phyloP scores from a whole-genome alignment of 2,329 filamentous ascomycete species.

The Trichoderma harzianum region DNA sequence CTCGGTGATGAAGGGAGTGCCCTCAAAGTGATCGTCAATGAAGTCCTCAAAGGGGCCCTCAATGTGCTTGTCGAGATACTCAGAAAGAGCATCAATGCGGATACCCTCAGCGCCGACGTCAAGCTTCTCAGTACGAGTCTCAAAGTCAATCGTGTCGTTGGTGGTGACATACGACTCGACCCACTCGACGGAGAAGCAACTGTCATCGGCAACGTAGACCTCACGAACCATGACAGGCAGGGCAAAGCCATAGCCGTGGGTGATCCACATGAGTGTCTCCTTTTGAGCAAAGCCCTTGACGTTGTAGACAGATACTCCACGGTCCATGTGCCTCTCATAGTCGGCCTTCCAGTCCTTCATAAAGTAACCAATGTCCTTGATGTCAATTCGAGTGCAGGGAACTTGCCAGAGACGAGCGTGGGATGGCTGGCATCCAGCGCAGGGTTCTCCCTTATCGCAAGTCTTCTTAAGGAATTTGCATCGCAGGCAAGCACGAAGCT shows the following conservation, averaged over 20 bases:
- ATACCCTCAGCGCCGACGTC: slow-evolving; percentile 88
- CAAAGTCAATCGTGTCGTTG: slow-evolving; percentile 74
- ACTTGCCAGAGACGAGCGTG: slow-evolving; percentile 97
- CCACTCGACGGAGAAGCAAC: slow-evolving; percentile 93
- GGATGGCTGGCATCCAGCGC: slow-evolving; percentile 89
- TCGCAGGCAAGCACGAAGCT: slow-evolving; percentile 85
- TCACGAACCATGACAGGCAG: slow-evolving; percentile 91
- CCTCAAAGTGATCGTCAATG: slow-evolving; percentile 93
- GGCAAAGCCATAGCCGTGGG: slow-evolving; percentile 91
- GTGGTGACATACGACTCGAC: slow-evolving; percentile 70
- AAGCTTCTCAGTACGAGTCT: slow-evolving; percentile 81
- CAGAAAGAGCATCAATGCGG: slow-evolving; percentile 73
- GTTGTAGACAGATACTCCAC: slow-evolving; percentile 87
- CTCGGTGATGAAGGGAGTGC: slow-evolving; percentile 90
- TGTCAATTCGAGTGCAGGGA: slow-evolving; percentile 94
- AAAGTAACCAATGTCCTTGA: slow-evolving; percentile 97
- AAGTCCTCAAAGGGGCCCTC: slow-evolving; percentile 90
- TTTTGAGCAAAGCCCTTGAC: slow-evolving; percentile 78
- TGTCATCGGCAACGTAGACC: slow-evolving; percentile 86
- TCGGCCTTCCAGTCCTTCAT: slow-evolving; percentile 99
- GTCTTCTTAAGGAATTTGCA: slow-evolving; percentile 99
- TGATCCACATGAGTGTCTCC: slow-evolving; percentile 80
- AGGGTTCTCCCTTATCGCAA: slow-evolving; percentile 95
- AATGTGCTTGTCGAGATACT: slow-evolving; percentile 94
- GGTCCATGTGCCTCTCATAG: slow-evolving; percentile 83